Base-by-base conservation (phyloP, 805 yeast genomes). In the Allodekkera sacchari region DNA sequence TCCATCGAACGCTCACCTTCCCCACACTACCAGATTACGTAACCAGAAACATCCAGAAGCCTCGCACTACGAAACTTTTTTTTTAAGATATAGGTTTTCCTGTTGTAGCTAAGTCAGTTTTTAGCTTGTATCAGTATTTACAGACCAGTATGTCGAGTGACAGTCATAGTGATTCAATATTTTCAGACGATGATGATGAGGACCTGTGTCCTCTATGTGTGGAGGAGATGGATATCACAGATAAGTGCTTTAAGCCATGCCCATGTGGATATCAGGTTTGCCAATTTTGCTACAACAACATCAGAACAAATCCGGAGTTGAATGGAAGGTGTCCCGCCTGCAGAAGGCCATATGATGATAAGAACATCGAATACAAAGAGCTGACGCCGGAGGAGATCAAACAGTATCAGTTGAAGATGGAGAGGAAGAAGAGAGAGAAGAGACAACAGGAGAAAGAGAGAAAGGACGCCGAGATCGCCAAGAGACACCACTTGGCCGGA, bases 181-280 rank as follows among this genome's bases (percentile, higher is more conserved):
- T 77, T 39, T 75, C 84, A 25, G 94, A 83, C 45, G 33, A 30
- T 12, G 87, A 79, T 37, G 92, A 82, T 46, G 89, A 78, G 44
- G 94, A 83, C 42, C 66, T 68, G 43, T 79, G 95, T 61, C 98
- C 98, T 35, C 72, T 92, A 41, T 92, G 99, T 64, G 89, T 88
- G 51, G 99, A 92, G 60, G 96, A 92, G 55, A 79, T 92, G 87
- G 99, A 92, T 58, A 77, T 89, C 29, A 82, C 95, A 12, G 98
- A 92, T 59, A 85, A 83, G 52, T 84, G 87, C 62, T 92, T 92
- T 68, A 85, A 82, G 57, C 99, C 99, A n/a, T 92, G 99, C 65
- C 97, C 97, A 1, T 92, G 99, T 63, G 99, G 99, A 13, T 92
- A 92, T 52, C 96, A 94, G 56, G 83, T 92, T 36, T 92, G 99